These are phyloP conservation scores for Pichia inconspicua DNA, from an alignment of 1,139 yeast species.

Conservation along the genomic window DNA sequence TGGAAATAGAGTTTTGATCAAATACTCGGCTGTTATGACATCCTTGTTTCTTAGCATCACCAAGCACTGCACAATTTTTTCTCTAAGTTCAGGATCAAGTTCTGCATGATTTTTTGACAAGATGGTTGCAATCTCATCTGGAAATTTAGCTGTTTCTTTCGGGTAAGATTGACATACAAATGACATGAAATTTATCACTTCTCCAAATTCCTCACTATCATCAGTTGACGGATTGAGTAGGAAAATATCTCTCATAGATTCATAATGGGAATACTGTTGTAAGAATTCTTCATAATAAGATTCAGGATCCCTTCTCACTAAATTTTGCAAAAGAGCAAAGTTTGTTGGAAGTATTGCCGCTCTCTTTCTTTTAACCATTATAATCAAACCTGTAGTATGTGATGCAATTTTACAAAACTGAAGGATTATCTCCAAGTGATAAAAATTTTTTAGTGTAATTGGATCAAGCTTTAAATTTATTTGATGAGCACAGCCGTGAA, in stretches of 20 bases:
- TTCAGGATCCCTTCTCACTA: conserved; percentile 87
- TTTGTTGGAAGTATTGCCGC: conserved; percentile 89
- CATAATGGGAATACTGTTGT: conserved; percentile 89
- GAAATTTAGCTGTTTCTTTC: conserved; percentile 76
- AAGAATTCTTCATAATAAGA: conserved; percentile 90
- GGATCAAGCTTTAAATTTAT: too few species aligned
- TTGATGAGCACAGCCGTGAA: not conserved
- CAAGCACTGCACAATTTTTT: conserved; percentile 81
- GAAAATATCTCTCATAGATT: conserved; percentile 80
- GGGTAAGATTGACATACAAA: conserved; percentile 91
- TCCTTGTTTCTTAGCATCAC: conserved; percentile 86
- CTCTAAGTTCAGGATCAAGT: conserved; percentile 77
- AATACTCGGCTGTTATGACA: conserved; percentile 68
- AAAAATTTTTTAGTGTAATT: too few species aligned
- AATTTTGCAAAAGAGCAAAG: conserved; percentile 81
- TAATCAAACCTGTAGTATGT: too few species aligned
- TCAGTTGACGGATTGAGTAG: conserved; percentile 56
- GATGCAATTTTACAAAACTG: too few species aligned
- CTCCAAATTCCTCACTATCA: conserved; percentile 69
- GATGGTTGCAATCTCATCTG: conserved; percentile 66
- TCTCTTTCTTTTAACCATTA: conserved; percentile 81
- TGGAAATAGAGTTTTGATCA: conserved; percentile 86
- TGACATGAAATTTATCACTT: conserved; percentile 80
- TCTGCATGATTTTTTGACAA: conserved; percentile 70
- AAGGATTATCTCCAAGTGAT: too few species aligned